Evolutionary conservation across 352 stramenopile genomes (phyloP), one percentile per base, ranked within the genome.

Genomic region (Aphanomyces euteiches): DNA sequence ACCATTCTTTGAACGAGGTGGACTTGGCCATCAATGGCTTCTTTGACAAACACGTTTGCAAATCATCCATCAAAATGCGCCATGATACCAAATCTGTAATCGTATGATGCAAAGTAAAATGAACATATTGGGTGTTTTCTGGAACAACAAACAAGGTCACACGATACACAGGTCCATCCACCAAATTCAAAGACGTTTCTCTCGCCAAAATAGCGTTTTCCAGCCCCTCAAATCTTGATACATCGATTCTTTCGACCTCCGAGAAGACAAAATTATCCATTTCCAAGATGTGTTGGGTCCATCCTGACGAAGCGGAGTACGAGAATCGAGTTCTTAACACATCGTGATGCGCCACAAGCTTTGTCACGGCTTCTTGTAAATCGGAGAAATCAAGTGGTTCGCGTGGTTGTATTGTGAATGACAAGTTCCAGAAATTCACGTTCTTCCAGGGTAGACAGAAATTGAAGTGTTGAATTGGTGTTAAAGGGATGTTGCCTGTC

Each of bases 371-470:
- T 10, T 7, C 15, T 3, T 58, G 1, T 17, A 58, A 10, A 19
- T 8, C 50, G 0, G 7, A 8, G 1, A 36, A 2, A 3, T 19
- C 21, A 2, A 36, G 19, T 1, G 7, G 8, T 12, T 58, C 7
- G 10, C 50, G 50, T 13, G 7, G 17, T 36, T 19, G 17, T 2
- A 58, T 17, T 7, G 50, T 58, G 1, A 58, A 19, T 7, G 50
- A 58, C 17, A 58, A 36, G 17, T 58, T 58, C 50, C 50, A 58
- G 50, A 37, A 58, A 58, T 58, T 19, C 15, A 58, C 50, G 50
- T 58, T 58, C 15, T 36, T 19, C 50, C 50, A 58, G 7, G 50
- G 50, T 1, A 37, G 50, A 17, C 1, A 13, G 50, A 58, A 58
- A 36, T 58, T 58, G 17, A 58, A 36, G 17, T 58, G 50, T 28